These are phyloP conservation scores for Porcisia hertigi DNA, from an alignment of 208 protist species.

Conservation along the genomic window DNA sequence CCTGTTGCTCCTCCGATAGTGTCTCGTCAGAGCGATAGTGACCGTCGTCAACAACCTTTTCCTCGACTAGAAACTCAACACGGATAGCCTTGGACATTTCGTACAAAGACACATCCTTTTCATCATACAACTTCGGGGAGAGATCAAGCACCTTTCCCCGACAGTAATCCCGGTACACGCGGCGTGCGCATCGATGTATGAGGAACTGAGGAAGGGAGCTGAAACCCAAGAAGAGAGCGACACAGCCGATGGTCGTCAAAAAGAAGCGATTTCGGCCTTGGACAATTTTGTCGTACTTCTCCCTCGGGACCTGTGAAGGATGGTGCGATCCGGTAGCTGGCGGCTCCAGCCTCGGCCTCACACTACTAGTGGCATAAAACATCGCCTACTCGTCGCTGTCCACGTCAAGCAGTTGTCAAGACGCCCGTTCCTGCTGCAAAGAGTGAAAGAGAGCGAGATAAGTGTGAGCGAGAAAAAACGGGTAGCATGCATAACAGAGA, in stretches of 20 bases:
- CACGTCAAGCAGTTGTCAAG: background rate
- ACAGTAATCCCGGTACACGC: slow-evolving; percentile 55
- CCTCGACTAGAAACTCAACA: slow-evolving; percentile 78
- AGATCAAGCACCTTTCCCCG: slow-evolving; percentile 75
- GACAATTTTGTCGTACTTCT: slow-evolving; percentile 80
- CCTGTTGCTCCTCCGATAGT: slow-evolving; percentile 50
- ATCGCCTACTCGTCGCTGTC: background rate
- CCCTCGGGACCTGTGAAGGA: slow-evolving; percentile 54
- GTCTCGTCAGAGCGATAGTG: slow-evolving; percentile 57
- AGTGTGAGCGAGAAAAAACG: background rate
- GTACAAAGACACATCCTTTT: slow-evolving; percentile 65
- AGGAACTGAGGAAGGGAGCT: slow-evolving; percentile 56
- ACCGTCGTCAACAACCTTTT: slow-evolving; percentile 71
- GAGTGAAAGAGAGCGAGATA: background rate
- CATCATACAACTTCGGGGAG: slow-evolving; percentile 79
- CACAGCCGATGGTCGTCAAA: slow-evolving; percentile 39
- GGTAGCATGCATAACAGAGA: background rate
- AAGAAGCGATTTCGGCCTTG: slow-evolving; percentile 75
- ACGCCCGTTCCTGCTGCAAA: background rate
- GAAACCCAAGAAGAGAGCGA: slow-evolving; percentile 41
- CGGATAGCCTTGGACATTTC: slow-evolving; percentile 73
- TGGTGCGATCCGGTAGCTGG: slow-evolving; percentile 31
- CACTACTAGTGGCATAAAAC: slow-evolving; percentile 17
- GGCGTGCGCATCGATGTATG: slow-evolving; percentile 53
- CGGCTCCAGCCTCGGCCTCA: slow-evolving; percentile 23